Evolutionary conservation across 257 asterid species (phyloP).

Genomic region (Forsythia suspensa): DNA sequence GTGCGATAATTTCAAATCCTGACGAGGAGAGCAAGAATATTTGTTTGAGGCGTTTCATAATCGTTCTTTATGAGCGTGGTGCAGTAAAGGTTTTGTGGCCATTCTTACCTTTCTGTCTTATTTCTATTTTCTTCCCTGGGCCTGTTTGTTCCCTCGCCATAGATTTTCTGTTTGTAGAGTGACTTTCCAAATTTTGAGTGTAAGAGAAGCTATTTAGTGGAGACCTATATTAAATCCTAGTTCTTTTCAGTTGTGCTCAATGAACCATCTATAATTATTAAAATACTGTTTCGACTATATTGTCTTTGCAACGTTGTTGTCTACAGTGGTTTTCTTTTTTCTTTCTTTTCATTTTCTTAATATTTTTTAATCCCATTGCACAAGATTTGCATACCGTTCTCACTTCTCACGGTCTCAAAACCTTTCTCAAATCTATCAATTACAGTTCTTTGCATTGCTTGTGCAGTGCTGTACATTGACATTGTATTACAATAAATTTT

Average conservation of each 20-base stretch:
- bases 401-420: slow-evolving; percentile 22
- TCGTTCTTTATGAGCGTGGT: slow-evolving; percentile 90
- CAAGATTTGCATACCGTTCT: slow-evolving; percentile 13
- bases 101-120: slow-evolving; percentile 17
- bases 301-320: background rate
- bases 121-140: slow-evolving; percentile 28
- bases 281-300: slow-evolving; percentile 10
- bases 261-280: background rate
- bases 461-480: background rate
- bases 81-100: slow-evolving; percentile 64
- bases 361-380: slow-evolving; percentile 6
- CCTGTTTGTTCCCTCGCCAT: slow-evolving; percentile 7
- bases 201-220: slow-evolving; percentile 3
- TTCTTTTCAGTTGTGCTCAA: background rate
- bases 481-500: background rate
- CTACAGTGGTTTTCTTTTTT: background rate
- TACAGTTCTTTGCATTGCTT: slow-evolving; percentile 7
- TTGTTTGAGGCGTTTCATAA: slow-evolving; percentile 93
- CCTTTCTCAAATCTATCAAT: background rate
- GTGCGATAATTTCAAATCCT: slow-evolving; percentile 92
- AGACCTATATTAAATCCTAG: background rate
- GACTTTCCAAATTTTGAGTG: background rate
- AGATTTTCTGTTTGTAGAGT: slow-evolving; percentile 16
- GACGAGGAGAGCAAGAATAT: slow-evolving; percentile 89
- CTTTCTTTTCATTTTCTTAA: background rate